Percentiles rank a stretch among this genome's conserved stretches.
phyloP scores from a whole-genome alignment of 768 basidiomycete species.

The Mycena amicta region DNA sequence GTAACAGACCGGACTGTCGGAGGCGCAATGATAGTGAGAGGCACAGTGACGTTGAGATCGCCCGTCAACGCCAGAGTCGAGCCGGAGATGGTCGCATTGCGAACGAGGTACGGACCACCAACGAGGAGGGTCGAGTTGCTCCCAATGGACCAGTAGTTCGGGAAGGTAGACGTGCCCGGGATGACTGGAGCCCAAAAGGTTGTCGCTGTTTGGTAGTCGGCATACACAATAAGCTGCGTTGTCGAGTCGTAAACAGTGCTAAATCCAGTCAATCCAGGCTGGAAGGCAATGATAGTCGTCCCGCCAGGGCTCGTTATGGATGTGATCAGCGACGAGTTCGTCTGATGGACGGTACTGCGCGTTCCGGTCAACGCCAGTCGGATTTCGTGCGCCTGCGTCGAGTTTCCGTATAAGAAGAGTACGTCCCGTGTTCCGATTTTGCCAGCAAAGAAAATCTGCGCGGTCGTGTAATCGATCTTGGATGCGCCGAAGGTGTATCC shows the following conservation, averaged over 20 bases:
- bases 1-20: constrained; percentile 51
- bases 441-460: constrained; percentile 69
- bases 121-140: constrained; percentile 71
- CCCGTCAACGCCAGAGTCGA: constrained; percentile 63
- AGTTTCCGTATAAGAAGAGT: constrained; percentile 62
- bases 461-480: constrained; percentile 68
- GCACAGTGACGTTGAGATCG: constrained; percentile 62
- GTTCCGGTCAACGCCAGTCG: constrained; percentile 51
- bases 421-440: constrained; percentile 61
- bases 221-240: constrained; percentile 67
- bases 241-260: constrained; percentile 69
- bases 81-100: constrained; percentile 51
- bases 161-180: constrained; percentile 43
- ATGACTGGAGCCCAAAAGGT: constrained; percentile 81
- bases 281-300: constrained; percentile 53
- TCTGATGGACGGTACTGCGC: constrained; percentile 37
- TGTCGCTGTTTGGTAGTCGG: constrained; percentile 64
- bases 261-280: constrained; percentile 58
- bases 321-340: constrained; percentile 27
- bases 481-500: constrained; percentile 78
- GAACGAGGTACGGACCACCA: constrained; percentile 67
- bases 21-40: constrained; percentile 69
- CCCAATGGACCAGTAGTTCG: constrained; percentile 72
- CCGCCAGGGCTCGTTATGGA: constrained; percentile 26
- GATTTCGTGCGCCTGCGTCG: constrained; percentile 56